phyloP scores from a whole-genome alignment of 495 filamentous ascomycete genomes.

The Aspergillus cristatus region DNA sequence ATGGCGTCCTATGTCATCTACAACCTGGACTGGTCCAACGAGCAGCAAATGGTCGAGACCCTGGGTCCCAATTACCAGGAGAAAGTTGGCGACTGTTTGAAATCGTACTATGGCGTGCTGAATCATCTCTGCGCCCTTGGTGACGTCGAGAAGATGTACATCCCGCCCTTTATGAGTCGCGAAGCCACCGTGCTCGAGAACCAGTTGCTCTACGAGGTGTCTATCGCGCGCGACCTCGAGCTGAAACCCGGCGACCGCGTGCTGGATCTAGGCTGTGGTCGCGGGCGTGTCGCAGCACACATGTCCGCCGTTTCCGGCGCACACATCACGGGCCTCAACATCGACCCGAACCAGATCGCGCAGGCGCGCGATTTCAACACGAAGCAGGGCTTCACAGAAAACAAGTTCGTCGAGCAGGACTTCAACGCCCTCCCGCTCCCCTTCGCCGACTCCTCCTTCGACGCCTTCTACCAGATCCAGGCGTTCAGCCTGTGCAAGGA shows the following conservation, averaged over 20 bases:
- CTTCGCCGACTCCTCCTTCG: constrained; percentile 46
- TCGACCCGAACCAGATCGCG: constrained; percentile 52
- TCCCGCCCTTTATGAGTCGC: constrained; percentile 52
- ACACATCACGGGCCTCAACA: constrained; percentile 51
- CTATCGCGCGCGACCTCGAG: constrained; percentile 44
- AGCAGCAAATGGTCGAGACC: constrained; percentile 45
- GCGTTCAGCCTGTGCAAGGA: constrained; percentile 53
- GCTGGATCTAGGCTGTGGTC: constrained; percentile 52
- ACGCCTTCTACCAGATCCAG: constrained; percentile 58
- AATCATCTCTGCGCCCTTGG: constrained; percentile 60
- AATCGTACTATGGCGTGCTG: constrained; percentile 53
- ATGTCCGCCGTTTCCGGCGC: constrained; percentile 49
- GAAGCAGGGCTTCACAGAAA: constrained; percentile 33
- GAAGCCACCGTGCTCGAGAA: constrained; percentile 41
- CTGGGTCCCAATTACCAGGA: constrained; percentile 51
- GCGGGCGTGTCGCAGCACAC: constrained; percentile 53
- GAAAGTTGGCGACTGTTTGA: constrained; percentile 50
- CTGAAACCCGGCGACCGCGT: constrained; percentile 42
- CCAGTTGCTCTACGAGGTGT: constrained; percentile 53
- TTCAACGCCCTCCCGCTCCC: constrained; percentile 52
- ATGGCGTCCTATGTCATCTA: constrained; percentile 61
- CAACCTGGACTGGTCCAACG: constrained; percentile 55
- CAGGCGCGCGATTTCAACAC: constrained; percentile 46
- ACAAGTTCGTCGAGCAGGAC: constrained; percentile 47
- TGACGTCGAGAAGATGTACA: constrained; percentile 62